Evolutionary conservation across 2,329 filamentous ascomycete species (phyloP), one percentile per base, ranked within the genome.

Genomic region (Chaetothyriales sp.): DNA sequence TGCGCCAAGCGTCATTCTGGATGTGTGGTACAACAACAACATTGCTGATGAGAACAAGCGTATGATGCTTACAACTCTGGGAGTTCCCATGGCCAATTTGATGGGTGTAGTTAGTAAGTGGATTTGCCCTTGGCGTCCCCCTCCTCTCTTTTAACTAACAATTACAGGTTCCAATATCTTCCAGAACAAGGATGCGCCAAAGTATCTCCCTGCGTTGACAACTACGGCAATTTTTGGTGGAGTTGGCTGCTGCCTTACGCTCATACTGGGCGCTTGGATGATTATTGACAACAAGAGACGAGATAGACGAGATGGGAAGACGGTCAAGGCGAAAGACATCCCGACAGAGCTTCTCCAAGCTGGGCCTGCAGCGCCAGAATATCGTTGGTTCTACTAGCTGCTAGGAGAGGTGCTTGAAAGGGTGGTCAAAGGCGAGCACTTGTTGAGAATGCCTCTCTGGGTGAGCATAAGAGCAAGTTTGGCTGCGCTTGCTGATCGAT

Each of bases 21-120:
- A 80, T 58, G 72, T 79, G 52, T 83, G 81, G 82, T 89, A 88
- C 69, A 89, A 86, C 68, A 89, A 89, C 71, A 89, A 90, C 63
- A 77, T 88, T 51, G 84, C 85, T 0, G 77, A 89, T 61, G 86
- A 89, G 66, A 82, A 82, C 52, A 78, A 80, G 37, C 81, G 86
- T 46, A 74, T 87, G 5, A 73, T 82, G 0, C 71, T 89, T n/a
- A 88, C 85, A 0, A 81, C 79, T 22, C 75, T 89, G 18, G 83
- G 81, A 25, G 84, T 89, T 0, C 85, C 85, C 0, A 65, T 86
- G 8, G 85, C 85, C 2, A 89, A 89, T 58, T 64, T 88, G 40
- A 89, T 89, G 82, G 84, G 83, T 4, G 69, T 87, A 0, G 80
- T 87, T 10, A 22, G 18, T 44, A 44, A 44, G 18, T 44, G 15